Conservation (phyloP, 23 red algal species). For the Gracilariopsis chorda region DNA sequence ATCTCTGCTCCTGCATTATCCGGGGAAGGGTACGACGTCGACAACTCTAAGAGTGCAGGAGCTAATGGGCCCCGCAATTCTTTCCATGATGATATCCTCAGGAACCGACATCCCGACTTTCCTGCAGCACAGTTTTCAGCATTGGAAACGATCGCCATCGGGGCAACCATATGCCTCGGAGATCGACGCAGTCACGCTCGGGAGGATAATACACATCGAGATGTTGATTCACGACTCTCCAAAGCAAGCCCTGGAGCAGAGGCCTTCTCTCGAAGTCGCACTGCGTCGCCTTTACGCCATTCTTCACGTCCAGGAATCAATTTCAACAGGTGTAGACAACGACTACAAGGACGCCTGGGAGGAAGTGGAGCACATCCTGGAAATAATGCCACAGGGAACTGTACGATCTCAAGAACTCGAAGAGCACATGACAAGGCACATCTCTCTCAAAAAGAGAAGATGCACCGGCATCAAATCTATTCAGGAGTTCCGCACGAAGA, state of each 20-base stretch:
- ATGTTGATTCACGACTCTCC: background rate
- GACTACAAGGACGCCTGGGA: background rate
- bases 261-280: background rate
- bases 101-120: slow-evolving; percentile 6
- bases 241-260: background rate
- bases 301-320: background rate
- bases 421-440: background rate
- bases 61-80: background rate
- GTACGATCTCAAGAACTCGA: background rate
- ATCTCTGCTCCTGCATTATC: background rate
- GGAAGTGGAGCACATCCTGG: background rate
- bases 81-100: background rate
- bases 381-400: no score
- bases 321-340: background rate
- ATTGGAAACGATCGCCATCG: background rate
- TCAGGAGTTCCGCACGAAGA: background rate
- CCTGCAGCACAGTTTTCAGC: background rate
- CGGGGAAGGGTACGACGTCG: background rate
- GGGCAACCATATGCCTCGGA: background rate
- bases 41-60: background rate
- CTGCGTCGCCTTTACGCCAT: slow-evolving; percentile 17
- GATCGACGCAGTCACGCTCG: background rate
- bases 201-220: background rate
- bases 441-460: background rate
- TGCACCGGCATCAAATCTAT: background rate